Evolutionary conservation across 108 stramenopile species (phyloP).

Genomic region (Nannochloropsis granulata): DNA sequence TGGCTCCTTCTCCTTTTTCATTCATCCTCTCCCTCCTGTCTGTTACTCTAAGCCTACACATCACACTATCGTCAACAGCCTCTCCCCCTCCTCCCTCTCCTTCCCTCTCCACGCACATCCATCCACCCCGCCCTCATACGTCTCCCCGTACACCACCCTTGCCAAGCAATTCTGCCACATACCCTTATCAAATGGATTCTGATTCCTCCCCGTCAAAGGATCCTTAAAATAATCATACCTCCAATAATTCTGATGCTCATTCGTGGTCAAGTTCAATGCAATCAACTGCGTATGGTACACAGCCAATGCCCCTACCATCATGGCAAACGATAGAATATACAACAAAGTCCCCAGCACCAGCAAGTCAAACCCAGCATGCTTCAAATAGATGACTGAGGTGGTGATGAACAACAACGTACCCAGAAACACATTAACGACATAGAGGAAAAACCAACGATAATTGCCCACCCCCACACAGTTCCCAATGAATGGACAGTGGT

Average conservation of each 20-base stretch:
- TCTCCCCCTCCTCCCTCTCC: not conserved
- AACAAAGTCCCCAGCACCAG: slow-evolving; percentile 2
- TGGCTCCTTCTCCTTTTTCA: too few relatives aligned
- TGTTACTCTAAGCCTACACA: not conserved
- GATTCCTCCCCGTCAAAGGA: slow-evolving; percentile 36
- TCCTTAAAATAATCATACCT: slow-evolving; percentile 66
- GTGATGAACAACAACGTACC: slow-evolving; percentile 36
- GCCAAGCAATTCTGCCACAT: slow-evolving; percentile 38
- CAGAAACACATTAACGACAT: slow-evolving; percentile 48
- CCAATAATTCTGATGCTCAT: slow-evolving; percentile 65
- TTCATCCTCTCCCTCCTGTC: too few relatives aligned
- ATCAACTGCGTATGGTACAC: slow-evolving; percentile 79
- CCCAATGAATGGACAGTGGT: slow-evolving; percentile 95
- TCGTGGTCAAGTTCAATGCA: slow-evolving; percentile 70
- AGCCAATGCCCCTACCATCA: slow-evolving; percentile 41
- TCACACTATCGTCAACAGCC: not conserved
- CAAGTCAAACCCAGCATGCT: slow-evolving; percentile 36
- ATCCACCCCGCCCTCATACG: not conserved
- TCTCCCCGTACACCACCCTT: slow-evolving; percentile 1
- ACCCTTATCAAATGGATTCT: slow-evolving; percentile 74
- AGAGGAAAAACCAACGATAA: slow-evolving; percentile 77
- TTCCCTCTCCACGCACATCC: not conserved
- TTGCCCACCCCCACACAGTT: slow-evolving; percentile 84
- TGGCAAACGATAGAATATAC: slow-evolving; percentile 44
- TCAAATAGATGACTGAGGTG: slow-evolving; percentile 44